Conservation (phyloP, 352 stramenopile genomes). For the Phytopythium kandeliae region DNA sequence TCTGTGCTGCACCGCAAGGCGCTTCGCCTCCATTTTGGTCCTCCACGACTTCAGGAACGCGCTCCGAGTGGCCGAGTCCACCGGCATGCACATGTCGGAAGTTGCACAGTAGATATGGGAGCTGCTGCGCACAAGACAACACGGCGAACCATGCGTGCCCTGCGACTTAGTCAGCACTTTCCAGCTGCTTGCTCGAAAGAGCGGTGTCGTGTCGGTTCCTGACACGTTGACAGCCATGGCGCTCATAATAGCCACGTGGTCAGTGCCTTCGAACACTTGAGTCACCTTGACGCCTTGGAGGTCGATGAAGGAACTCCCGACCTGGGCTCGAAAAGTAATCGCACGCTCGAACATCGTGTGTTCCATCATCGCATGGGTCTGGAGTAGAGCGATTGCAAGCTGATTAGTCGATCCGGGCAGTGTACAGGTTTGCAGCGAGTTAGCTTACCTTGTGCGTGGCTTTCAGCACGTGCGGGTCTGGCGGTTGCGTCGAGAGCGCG, state of each 20-base stretch:
- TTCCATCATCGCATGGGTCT: not conserved
- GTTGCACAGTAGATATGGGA: not conserved
- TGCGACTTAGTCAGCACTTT: not conserved
- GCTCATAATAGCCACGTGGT: not conserved
- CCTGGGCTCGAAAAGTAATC: not conserved
- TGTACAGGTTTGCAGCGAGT: not conserved
- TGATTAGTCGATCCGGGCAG: not conserved
- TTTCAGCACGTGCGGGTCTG: not conserved
- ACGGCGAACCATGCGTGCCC: not conserved
- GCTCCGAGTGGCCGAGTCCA: not conserved
- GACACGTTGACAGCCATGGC: not conserved
- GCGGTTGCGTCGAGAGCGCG: slow-evolving; percentile 1
- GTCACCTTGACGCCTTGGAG: slow-evolving; percentile 3
- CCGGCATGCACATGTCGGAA: not conserved
- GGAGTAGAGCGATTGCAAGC: no score
- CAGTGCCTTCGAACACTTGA: not conserved
- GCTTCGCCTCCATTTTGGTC: not conserved
- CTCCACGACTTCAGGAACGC: not conserved
- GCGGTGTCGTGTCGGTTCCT: not conserved
- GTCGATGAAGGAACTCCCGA: not conserved
- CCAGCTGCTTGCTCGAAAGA: slow-evolving; percentile 1
- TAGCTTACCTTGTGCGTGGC: slow-evolving; percentile 2
- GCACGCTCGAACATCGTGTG: not conserved
- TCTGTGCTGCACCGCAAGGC: not conserved
- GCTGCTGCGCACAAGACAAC: not conserved